Conservation (phyloP, 352 stramenopile genomes). For the Globisporangium takayamanum region DNA sequence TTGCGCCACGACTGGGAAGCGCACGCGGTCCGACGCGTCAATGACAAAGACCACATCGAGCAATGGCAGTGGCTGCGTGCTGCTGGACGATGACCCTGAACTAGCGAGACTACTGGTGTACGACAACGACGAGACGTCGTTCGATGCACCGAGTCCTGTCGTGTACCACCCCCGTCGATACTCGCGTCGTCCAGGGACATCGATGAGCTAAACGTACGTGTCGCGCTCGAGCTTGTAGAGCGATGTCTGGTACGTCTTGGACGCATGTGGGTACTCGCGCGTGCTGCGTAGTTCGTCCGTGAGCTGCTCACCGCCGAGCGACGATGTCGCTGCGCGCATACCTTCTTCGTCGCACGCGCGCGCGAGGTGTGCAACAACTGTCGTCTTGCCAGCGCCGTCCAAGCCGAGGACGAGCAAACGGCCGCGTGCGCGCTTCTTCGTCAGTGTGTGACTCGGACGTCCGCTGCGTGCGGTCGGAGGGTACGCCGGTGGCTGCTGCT, state of each 20-base stretch:
- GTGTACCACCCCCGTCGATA: constrained; percentile 33
- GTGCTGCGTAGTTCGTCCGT: background rate
- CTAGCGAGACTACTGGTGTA: constrained; percentile 2
- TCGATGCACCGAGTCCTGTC: background rate
- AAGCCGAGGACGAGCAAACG: constrained; percentile 44
- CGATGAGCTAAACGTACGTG: constrained; percentile 38
- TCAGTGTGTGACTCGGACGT: constrained; percentile 16
- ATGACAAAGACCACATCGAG: constrained; percentile 47
- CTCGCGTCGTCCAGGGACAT: constrained; percentile 30
- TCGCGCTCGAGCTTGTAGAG: constrained; percentile 38
- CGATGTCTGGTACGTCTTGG: constrained; percentile 15
- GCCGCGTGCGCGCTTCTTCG: constrained; percentile 36
- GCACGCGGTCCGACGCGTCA: constrained; percentile 31
- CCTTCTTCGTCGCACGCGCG: constrained; percentile 17
- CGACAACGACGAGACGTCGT: background rate
- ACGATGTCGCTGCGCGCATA: background rate
- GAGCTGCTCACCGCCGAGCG: constrained; percentile 5
- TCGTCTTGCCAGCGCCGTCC: constrained; percentile 55
- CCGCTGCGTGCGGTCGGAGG: constrained; percentile 9
- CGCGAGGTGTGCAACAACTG: constrained; percentile 38
- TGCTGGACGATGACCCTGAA: background rate
- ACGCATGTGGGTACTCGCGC: constrained; percentile 22
- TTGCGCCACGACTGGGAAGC: constrained; percentile 41
- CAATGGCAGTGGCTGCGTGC: constrained; percentile 24
- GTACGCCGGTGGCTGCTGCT: background rate